Evolutionary conservation across 352 stramenopile genomes (phyloP).

Genomic region (Pythium dissotocum): DNA sequence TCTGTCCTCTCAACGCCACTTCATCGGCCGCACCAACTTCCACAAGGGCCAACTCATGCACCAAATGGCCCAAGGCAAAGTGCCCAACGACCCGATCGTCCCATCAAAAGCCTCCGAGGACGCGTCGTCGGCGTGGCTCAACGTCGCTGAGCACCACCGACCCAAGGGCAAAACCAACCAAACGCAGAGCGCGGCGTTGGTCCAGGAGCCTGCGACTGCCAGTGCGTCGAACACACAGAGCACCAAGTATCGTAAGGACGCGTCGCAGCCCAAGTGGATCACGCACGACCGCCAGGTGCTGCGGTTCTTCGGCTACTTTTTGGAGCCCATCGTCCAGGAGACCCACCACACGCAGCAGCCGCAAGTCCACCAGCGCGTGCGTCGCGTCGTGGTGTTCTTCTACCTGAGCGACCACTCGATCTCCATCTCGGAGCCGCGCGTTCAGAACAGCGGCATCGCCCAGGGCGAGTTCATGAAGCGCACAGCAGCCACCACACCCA

Average conservation of each 20-base stretch:
- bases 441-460: conserved; percentile 85
- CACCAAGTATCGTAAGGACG: conserved; percentile 50
- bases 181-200: background rate
- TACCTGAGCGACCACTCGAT: conserved; percentile 85
- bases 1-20: conserved; percentile 49
- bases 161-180: conserved; percentile 27
- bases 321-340: conserved; percentile 54
- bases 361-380: conserved; percentile 31
- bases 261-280: conserved; percentile 60
- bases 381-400: conserved; percentile 78
- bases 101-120: conserved; percentile 12
- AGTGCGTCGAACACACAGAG: conserved; percentile 21
- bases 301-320: conserved; percentile 90
- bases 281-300: conserved; percentile 83
- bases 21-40: conserved; percentile 51
- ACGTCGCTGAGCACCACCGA: conserved; percentile 13
- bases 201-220: background rate
- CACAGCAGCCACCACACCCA: conserved; percentile 41
- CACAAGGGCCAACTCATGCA: conserved; percentile 63
- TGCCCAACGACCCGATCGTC: conserved; percentile 20
- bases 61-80: conserved; percentile 59
- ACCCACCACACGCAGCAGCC: conserved; percentile 22
- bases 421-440: conserved; percentile 84
- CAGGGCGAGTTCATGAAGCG: conserved; percentile 91
- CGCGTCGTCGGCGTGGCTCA: conserved; percentile 16